These are phyloP conservation scores for Actinomortierella ambigua DNA, from an alignment of 371 early-diverging fungal genomes.

Conservation along the genomic window DNA sequence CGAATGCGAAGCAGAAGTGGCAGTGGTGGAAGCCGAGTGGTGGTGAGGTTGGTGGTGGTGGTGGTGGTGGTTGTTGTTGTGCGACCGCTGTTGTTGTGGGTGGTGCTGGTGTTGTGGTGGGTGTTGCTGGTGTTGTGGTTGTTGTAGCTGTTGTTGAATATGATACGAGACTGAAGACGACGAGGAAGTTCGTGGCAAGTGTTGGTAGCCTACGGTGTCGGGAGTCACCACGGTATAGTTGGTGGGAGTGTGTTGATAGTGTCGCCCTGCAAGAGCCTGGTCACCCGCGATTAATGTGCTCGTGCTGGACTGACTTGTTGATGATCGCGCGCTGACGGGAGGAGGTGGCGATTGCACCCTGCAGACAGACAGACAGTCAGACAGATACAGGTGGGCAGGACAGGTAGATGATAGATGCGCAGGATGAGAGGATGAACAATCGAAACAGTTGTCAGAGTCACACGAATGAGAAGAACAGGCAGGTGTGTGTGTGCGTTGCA, in stretches of 20 bases:
- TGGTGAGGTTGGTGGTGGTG: neutral
- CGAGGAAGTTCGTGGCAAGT: too few relatives aligned
- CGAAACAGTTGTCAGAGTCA: neutral
- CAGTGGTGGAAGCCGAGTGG: constrained; percentile 5
- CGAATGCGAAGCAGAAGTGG: neutral
- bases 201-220: too few relatives aligned
- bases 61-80: neutral
- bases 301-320: too few relatives aligned
- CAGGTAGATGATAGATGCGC: too few relatives aligned
- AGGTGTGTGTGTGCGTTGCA: neutral
- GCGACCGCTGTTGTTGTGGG: neutral
- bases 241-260: too few relatives aligned
- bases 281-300: too few relatives aligned
- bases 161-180: neutral
- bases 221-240: too few relatives aligned
- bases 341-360: neutral
- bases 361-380: too few relatives aligned
- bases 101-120: constrained; percentile 2
- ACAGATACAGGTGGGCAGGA: too few relatives aligned
- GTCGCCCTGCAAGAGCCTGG: too few relatives aligned
- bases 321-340: neutral
- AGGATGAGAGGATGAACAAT: too few relatives aligned
- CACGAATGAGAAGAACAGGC: neutral
- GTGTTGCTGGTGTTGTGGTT: constrained; percentile 1
- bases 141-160: constrained; percentile 1